Conservation (phyloP, 345 rosid genomes). For the Arabidopsis arenosa region DNA sequence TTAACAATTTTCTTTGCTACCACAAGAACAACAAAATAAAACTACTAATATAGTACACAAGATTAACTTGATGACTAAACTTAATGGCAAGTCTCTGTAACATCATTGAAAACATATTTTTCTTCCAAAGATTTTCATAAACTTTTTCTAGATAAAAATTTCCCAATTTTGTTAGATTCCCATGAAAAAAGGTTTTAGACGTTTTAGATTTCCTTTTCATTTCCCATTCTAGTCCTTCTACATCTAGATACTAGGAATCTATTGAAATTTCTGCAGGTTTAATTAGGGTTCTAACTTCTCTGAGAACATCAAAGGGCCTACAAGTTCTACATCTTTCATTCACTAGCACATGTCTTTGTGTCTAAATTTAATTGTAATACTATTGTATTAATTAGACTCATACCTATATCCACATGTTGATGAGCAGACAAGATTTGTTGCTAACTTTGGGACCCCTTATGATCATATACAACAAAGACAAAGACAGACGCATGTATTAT, state of each 20-base stretch:
- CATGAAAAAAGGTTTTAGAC: too few species aligned
- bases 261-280: too few species aligned
- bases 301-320: slow-evolving; percentile 22
- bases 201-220: too few species aligned
- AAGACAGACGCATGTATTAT: neutral
- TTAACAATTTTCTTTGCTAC: neutral
- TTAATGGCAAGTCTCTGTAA: too few species aligned
- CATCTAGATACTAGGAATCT: too few species aligned
- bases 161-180: too few species aligned
- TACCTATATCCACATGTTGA: slow-evolving; percentile 26
- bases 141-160: too few species aligned
- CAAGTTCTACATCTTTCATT: slow-evolving; percentile 4
- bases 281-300: neutral
- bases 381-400: neutral
- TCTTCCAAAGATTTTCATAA: too few species aligned
- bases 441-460: slow-evolving; percentile 20
- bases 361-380: neutral
- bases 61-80: too few species aligned
- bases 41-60: neutral
- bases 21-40: neutral
- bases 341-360: slow-evolving; percentile 6
- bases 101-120: too few species aligned
- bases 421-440: neutral
- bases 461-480: slow-evolving; percentile 4
- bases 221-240: too few species aligned